Evolutionary conservation across 192 early-diverging fungal species (phyloP), one percentile per base, ranked within the genome.

Genomic region (Chytriomyces hyalinus): DNA sequence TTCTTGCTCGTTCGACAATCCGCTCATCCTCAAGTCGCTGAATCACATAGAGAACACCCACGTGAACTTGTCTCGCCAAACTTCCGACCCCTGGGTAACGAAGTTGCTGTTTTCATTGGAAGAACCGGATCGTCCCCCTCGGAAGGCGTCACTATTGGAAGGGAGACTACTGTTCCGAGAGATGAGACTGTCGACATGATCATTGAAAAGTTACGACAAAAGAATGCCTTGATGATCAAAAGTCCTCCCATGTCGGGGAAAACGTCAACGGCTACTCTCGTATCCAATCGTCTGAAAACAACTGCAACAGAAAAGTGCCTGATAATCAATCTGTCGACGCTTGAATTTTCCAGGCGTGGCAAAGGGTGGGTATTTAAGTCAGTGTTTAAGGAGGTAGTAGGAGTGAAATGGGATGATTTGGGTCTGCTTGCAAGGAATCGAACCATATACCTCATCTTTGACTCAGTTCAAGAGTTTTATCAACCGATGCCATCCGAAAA

Each of bases 201-300:
- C 24, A 26, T 26, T 26, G 63, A 65, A 65, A 28, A 13, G 26
- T 65, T 65, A 22, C 63, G 26, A 1, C 1, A 8, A 17, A 65
- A 36, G 0, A 65, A 65, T 65, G 3, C 63, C 1, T 0, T 65
- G 63, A 2, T 65, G n/a, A 65, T 65, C 28, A 65, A 65, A 65
- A 65, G 63, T 6, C 63, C 63, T 28, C 63, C 63, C 63, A 22
- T 65, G 15, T 65, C 53, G 53, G 53, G 53, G 13, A 57, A 57
- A 57, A 57, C 53, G 53, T 57, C 53, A 57, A 57, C 4, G 53
- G 53, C 53, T 20, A 1, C 53, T 20, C 53, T 57, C 53, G 4
- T 57, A 57, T 57, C 53, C 2, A 13, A 57, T 57, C 53, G 53
- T 3, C 53, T 57, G 53, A 57, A 57, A 57, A 57, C 20, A 20